Evolutionary conservation across 208 protist genomes (phyloP).

Genomic region (Wallacemonas collosoma): DNA sequence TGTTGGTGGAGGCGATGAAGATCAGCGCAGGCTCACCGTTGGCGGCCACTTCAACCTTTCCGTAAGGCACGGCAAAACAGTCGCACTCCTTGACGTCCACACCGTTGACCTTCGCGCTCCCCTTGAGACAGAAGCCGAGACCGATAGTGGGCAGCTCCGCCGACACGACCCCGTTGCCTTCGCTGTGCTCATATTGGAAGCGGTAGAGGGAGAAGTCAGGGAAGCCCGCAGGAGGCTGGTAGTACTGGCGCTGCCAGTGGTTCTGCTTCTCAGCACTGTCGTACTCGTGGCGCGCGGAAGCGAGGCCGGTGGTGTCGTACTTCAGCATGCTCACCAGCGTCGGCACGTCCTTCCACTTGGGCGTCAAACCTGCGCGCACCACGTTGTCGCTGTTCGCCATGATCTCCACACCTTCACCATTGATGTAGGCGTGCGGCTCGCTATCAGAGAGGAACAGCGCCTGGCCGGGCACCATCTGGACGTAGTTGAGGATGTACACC

Average conservation of each 20-base stretch:
- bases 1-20: conserved; percentile 86
- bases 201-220: conserved; percentile 88
- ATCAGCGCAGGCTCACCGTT: conserved; percentile 54
- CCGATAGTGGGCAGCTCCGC: conserved; percentile 81
- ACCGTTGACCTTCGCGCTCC: conserved; percentile 71
- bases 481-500: conserved; percentile 97
- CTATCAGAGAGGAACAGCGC: conserved; percentile 96
- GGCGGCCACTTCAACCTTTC: conserved; percentile 56
- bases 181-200: conserved; percentile 55
- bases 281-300: conserved; percentile 48
- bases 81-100: conserved; percentile 57
- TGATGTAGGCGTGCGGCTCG: conserved; percentile 98
- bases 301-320: conserved; percentile 79
- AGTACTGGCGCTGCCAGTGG: conserved; percentile 81
- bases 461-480: conserved; percentile 93
- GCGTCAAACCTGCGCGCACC: conserved; percentile 96
- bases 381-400: conserved; percentile 99
- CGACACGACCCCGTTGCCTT: conserved; percentile 30
- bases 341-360: conserved; percentile 97
- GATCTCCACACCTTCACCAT: conserved; percentile 96
- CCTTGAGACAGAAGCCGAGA: conserved; percentile 83
- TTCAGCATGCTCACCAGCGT: conserved; percentile 94
- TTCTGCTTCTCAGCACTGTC: conserved; percentile 28
- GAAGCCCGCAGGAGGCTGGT: conserved; percentile 78
- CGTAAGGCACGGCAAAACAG: conserved; percentile 83